Conservation (phyloP, 2,329 filamentous ascomycete genomes). For the Fonsecaea multimorphosa region DNA sequence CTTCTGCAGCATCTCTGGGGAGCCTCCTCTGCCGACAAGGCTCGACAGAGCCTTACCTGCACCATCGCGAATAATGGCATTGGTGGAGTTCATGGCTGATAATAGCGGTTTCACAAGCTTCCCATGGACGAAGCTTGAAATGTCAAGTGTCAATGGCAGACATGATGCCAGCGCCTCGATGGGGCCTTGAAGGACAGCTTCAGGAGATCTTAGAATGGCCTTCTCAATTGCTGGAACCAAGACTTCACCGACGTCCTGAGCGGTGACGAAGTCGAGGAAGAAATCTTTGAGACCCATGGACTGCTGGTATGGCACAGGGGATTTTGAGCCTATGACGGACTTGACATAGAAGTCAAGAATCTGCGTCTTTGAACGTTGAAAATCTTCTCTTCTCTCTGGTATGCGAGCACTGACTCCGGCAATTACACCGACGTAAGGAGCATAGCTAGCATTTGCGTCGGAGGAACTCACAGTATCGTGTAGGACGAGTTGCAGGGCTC, state of each 20-base stretch:
- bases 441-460: constrained; percentile 69
- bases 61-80: constrained; percentile 75
- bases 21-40: constrained; percentile 69
- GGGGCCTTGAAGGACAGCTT: constrained; percentile 82
- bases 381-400: constrained; percentile 63
- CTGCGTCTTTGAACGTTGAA: constrained; percentile 71
- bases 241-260: constrained; percentile 76
- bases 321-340: constrained; percentile 82
- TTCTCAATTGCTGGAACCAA: constrained; percentile 86
- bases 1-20: constrained; percentile 64
- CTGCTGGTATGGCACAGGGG: constrained; percentile 72
- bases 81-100: constrained; percentile 91
- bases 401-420: constrained; percentile 84
- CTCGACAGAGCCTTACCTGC: constrained; percentile 75
- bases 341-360: constrained; percentile 84
- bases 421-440: constrained; percentile 80
- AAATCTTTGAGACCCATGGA: constrained; percentile 79
- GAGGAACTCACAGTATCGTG: constrained; percentile 72
- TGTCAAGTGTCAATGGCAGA: constrained; percentile 72
- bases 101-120: constrained; percentile 84
- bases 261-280: constrained; percentile 74
- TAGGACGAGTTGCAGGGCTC: constrained; percentile 68
- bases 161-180: constrained; percentile 74
- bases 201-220: constrained; percentile 83
- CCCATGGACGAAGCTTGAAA: constrained; percentile 73